phyloP scores from a whole-genome alignment of 148 eudicot species.

The Beta vulgaris region DNA sequence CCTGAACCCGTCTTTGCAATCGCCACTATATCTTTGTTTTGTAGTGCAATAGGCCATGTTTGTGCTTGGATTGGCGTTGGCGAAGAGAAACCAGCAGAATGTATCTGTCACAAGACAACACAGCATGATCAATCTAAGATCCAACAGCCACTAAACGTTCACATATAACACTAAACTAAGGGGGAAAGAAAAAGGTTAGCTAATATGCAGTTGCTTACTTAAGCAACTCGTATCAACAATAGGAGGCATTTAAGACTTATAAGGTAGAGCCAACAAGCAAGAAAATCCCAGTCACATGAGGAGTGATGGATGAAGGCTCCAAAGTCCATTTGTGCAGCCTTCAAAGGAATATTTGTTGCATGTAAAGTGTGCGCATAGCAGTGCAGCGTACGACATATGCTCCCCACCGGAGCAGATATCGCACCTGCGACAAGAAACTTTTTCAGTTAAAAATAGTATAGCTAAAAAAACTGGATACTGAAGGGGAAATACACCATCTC shows the following conservation, averaged over 20 bases:
- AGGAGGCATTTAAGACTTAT: constrained; percentile 76
- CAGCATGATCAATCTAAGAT: constrained; percentile 9
- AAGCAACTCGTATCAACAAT: constrained; percentile 98
- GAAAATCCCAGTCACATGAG: constrained; percentile 83
- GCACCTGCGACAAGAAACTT: constrained; percentile 98
- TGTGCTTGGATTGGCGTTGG: constrained; percentile 99
- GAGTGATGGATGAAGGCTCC: constrained; percentile 91
- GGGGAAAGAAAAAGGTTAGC: constrained; percentile 28
- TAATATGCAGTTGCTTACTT: constrained; percentile 91
- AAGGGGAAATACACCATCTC: constrained; percentile 12
- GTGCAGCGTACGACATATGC: constrained; percentile 99
- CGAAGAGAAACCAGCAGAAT: constrained; percentile 76
- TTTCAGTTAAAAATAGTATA: constrained; percentile 38
- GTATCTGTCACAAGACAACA: constrained; percentile 51
- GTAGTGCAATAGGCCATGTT: constrained; percentile 97
- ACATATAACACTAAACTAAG: constrained; percentile 14
- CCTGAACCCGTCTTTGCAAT: constrained; percentile 99
- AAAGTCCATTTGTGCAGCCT: constrained; percentile 94
- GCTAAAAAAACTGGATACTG: constrained; percentile 12
- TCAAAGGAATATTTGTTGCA: constrained; percentile 73
- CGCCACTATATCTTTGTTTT: constrained; percentile 87
- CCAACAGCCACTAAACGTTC: not conserved
- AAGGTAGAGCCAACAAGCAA: constrained; percentile 81
- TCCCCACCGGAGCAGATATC: constrained; percentile 99
- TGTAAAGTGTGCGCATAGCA: constrained; percentile 67